Base-by-base conservation (phyloP, 1,284 basidiomycete species). In the Apiotrichum sp. region DNA sequence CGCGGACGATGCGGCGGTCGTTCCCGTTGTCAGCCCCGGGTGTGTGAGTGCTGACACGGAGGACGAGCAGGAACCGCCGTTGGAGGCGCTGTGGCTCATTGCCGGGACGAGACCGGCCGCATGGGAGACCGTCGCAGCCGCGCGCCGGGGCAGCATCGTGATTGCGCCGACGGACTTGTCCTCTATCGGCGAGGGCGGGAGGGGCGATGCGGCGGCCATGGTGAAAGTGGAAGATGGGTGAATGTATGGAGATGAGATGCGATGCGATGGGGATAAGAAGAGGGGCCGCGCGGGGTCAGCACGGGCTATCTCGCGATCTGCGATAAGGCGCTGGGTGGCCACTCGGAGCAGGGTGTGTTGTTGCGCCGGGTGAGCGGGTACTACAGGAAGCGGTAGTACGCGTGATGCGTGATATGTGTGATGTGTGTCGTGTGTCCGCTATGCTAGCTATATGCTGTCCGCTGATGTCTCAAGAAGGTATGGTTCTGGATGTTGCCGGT, bases 1-100 rank as follows among this genome's bases (percentile, higher is more conserved):
- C 8, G 56, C 53, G 31, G 56, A 57, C 34, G 53, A 56, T 22
- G 56, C 53, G 8, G 56, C 59, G 8, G 59, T 61, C n/a, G 59
- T 53, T 6, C 49, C 56, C 1, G 59, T 61, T 2, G 59, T 61
- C 40, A 61, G 32, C 6, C 44, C 48, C 8, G 59, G 56, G 4
- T 54, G 55, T 36, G 59, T 50, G 9, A 56, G 56, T 5, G 52
- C 38, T 11, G 59, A 58, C 6, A 49, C 51, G 6, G 59, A 52
- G 40, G 47, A 52, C 10, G 45, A 39, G 6, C 49, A 35, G 9
- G 45, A 32, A 4, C 33, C 34, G 10, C 9, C 32, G 33, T 32
- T 44, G 50, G 13, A 9, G 43, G 22, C 16, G 43, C 22, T 9
- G 43, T 31, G 10, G 40, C 36, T 38, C 36, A 8, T 42, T 3